Evolutionary conservation across 2,329 filamentous ascomycete species (phyloP).

Genomic region (Trichoderma polysporum): DNA sequence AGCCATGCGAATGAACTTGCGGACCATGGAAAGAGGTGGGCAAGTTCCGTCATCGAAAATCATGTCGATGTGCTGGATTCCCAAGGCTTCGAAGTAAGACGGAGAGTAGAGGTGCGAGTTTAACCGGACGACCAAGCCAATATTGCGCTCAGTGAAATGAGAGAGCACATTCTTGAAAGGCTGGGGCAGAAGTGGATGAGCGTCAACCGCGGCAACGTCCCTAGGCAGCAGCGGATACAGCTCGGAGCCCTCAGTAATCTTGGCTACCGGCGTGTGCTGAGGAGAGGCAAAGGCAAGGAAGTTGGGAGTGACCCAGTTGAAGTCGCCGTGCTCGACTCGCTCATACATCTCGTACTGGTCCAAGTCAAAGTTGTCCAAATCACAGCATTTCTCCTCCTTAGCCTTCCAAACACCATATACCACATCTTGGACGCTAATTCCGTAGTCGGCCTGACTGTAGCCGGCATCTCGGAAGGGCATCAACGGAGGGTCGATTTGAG

Average conservation of each 20-base stretch:
- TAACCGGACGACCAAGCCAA: conserved; percentile 89
- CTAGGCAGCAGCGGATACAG: conserved; percentile 73
- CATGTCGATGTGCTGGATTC: conserved; percentile 97
- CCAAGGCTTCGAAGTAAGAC: conserved; percentile 93
- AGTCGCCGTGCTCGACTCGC: conserved; percentile 95
- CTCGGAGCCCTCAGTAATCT: conserved; percentile 70
- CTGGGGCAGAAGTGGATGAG: conserved; percentile 68
- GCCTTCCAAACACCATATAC: conserved; percentile 99
- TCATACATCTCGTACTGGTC: conserved; percentile 97
- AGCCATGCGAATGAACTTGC: conserved; percentile 90
- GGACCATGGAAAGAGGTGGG: conserved; percentile 81
- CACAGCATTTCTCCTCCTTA: conserved; percentile 91
- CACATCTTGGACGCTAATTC: conserved; percentile 92
- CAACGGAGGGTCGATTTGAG: conserved; percentile 92
- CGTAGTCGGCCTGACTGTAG: conserved; percentile 97
- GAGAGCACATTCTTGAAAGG: conserved; percentile 95
- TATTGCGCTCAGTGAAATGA: conserved; percentile 84
- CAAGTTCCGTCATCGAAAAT: conserved; percentile 99
- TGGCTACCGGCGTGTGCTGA: conserved; percentile 73
- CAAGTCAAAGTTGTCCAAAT: conserved; percentile 89
- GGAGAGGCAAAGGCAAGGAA: conserved; percentile 97
- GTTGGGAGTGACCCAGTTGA: conserved; percentile 97
- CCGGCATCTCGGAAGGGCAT: conserved; percentile 99
- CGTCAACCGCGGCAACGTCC: conserved; percentile 69
- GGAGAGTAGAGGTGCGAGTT: conserved; percentile 96